Percentiles rank a stretch among this genome's conserved stretches.
Evolutionary conservation across 768 basidiomycete genomes (phyloP).

Genomic region (Panellus pusillus): DNA sequence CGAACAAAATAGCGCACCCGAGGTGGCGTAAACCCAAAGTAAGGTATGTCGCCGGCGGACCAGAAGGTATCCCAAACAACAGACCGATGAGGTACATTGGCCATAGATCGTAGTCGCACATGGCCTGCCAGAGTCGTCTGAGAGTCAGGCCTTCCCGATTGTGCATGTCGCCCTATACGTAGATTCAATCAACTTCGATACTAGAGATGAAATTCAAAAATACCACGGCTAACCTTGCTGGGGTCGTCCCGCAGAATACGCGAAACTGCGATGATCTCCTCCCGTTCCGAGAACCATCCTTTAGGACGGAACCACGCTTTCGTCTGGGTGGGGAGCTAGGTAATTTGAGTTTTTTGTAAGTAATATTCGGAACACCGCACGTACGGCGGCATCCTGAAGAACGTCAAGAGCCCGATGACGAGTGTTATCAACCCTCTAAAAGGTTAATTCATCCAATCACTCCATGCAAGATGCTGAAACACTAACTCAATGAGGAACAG

Average conservation of each 20-base stretch:
- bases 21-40: constrained; percentile 56
- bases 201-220: background rate
- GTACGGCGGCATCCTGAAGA: constrained; percentile 56
- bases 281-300: constrained; percentile 64
- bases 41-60: constrained; percentile 55
- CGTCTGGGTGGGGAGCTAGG: constrained; percentile 51
- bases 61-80: constrained; percentile 50
- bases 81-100: constrained; percentile 61
- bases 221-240: constrained; percentile 39
- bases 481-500: constrained; percentile 55
- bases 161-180: constrained; percentile 60
- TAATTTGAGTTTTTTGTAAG: background rate
- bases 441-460: too few relatives aligned
- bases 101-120: constrained; percentile 67
- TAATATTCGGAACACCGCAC: background rate
- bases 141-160: constrained; percentile 61
- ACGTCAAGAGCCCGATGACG: constrained; percentile 51
- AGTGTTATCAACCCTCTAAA: constrained; percentile 49
- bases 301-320: constrained; percentile 57
- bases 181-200: background rate
- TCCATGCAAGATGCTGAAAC: too few relatives aligned
- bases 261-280: constrained; percentile 61
- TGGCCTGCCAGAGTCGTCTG: constrained; percentile 50
- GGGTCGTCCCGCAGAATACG: constrained; percentile 67
- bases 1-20: constrained; percentile 35